phyloP scores from a whole-genome alignment of 2,329 filamentous ascomycete species.

The Ilyonectria destructans region DNA sequence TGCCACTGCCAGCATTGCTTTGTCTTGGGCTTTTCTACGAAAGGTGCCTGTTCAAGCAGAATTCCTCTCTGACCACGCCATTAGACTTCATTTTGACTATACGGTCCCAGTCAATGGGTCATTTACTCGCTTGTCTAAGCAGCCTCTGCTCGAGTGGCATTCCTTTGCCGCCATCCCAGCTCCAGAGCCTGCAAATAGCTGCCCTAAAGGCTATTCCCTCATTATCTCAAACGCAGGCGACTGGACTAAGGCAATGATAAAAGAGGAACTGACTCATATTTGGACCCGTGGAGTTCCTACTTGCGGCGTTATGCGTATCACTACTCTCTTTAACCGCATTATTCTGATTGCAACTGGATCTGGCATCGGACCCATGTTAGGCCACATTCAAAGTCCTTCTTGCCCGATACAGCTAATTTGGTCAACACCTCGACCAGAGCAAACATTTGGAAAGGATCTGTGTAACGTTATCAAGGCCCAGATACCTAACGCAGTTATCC shows the following conservation, averaged over 20 bases:
- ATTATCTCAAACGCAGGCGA: conserved; percentile 82
- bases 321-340: conserved; percentile 74
- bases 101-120: conserved; percentile 67
- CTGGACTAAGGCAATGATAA: too few species aligned
- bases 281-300: too few species aligned
- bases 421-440: conserved; percentile 74
- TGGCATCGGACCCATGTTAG: conserved; percentile 79
- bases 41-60: conserved; percentile 77
- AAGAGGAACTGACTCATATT: too few species aligned
- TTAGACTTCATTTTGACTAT: conserved; percentile 80
- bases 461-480: too few species aligned
- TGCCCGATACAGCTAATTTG: conserved; percentile 76
- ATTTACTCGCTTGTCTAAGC: conserved; percentile 70
- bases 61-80: conserved; percentile 80
- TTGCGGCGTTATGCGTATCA: too few species aligned
- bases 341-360: conserved; percentile 82
- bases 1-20: conserved; percentile 76
- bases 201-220: conserved; percentile 72
- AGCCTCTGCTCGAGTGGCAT: conserved; percentile 60
- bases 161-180: conserved; percentile 55
- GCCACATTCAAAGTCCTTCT: conserved; percentile 68
- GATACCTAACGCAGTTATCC: conserved; percentile 57
- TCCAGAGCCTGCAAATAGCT: conserved; percentile 53
- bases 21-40: conserved; percentile 82
- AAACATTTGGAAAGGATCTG: conserved; percentile 65